phyloP scores from a whole-genome alignment of 108 stramenopile genomes.

The Cylindrotheca fusiformis region DNA sequence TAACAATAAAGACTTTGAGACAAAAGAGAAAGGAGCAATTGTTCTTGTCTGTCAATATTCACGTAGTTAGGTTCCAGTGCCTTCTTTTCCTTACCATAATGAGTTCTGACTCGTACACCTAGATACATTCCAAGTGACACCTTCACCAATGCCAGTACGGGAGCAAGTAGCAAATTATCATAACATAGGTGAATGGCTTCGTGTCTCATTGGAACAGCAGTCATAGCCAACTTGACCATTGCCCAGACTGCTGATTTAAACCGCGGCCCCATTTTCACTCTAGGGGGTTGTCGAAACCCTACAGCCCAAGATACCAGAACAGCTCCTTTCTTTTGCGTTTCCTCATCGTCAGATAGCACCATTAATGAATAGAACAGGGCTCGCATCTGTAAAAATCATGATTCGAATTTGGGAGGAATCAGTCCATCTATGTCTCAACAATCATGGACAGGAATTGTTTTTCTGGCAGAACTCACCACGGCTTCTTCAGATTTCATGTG shows the following conservation, averaged over 20 bases:
- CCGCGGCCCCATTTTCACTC: neutral
- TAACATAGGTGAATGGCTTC: slow-evolving; percentile 10
- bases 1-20: no score
- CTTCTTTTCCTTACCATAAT: slow-evolving; percentile 5
- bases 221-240: neutral
- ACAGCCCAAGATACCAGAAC: slow-evolving; percentile 8
- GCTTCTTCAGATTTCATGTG: no score
- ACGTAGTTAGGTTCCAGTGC: no score
- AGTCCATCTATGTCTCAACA: no score
- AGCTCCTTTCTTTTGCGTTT: slow-evolving; percentile 28
- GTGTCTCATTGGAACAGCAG: neutral
- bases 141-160: slow-evolving; percentile 9
- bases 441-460: neutral
- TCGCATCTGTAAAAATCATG: neutral
- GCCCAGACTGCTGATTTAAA: neutral
- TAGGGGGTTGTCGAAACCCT: neutral
- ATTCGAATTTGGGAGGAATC: no score
- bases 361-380: slow-evolving; percentile 15
- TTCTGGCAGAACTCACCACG: no score
- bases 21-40: no score
- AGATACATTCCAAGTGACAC: neutral
- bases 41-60: neutral
- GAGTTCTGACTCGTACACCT: slow-evolving; percentile 7
- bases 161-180: neutral
- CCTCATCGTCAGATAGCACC: slow-evolving; percentile 20